Conservation (phyloP, 1,139 yeast genomes). For the Suhomyces terraborum region DNA sequence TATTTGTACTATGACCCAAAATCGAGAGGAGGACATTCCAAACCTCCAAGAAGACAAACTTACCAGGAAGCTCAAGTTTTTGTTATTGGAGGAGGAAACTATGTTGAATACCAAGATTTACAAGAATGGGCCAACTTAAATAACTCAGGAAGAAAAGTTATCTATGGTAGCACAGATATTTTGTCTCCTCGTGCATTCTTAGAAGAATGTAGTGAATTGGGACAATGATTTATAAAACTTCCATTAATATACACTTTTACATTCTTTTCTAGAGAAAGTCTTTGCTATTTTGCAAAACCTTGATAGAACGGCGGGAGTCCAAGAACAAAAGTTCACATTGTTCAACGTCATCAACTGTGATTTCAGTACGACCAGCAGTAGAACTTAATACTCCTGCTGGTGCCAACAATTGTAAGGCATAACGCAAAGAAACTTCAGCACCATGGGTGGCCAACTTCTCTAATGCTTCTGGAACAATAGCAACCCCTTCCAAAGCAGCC, state of each 20-base stretch:
- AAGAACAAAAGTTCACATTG: constrained; percentile 85
- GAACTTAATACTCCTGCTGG: constrained; percentile 87
- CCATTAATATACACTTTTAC: constrained; percentile 11
- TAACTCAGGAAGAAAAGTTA: constrained; percentile 49
- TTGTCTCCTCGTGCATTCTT: constrained; percentile 77
- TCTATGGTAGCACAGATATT: constrained; percentile 86
- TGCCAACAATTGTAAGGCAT: constrained; percentile 85
- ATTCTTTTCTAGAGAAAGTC: constrained; percentile 43
- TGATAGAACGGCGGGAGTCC: constrained; percentile 85
- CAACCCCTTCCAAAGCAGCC: constrained; percentile 71
- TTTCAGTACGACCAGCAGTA: constrained; percentile 71
- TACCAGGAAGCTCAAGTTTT: constrained; percentile 84
- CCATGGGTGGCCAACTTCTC: constrained; percentile 75
- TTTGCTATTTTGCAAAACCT: constrained; percentile 60
- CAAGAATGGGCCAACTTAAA: constrained; percentile 75
- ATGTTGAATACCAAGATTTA: constrained; percentile 87
- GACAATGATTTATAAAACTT: constrained; percentile 21
- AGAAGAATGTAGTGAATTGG: constrained; percentile 66
- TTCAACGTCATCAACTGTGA: constrained; percentile 70
- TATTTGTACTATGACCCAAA: constrained; percentile 90
- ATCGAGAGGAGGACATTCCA: constrained; percentile 84
- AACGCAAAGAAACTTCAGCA: constrained; percentile 76
- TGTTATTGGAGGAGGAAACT: constrained; percentile 96
- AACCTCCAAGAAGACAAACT: constrained; percentile 83
- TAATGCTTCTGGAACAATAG: constrained; percentile 66